Evolutionary conservation across 176 grass and related monocot genomes (phyloP), one percentile per base, ranked within the genome.

Genomic region (Ensete ventricosum): DNA sequence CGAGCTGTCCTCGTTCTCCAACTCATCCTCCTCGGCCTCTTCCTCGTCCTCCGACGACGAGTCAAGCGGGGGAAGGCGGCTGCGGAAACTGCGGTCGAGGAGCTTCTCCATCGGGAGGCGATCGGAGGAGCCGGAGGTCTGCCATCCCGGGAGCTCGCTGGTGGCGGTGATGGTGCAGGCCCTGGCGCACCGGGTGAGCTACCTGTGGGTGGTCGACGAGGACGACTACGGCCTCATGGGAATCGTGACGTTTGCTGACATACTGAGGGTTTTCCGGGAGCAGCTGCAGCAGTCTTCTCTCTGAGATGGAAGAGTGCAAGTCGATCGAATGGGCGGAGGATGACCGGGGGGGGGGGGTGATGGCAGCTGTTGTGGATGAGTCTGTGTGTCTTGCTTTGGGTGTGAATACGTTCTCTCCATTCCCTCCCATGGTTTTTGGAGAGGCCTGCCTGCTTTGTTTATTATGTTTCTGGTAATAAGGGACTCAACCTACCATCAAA

Each of bases 81-180:
- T 75, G 0, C 76, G 76, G 67, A 74, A 67, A 17, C 83, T 75
- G 16, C 74, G 73, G n/a, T 96, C 92, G 0, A 85, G 89, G 77
- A 83, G 92, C 83, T 92, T 85, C 52, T 74, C 72, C n/a, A 82
- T 81, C 0, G 80, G 86, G 49, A 90, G 89, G 64, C 85, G 89
- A 1, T 80, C 85, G 0, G 87, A 88, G 67, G 87, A 96, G 77
- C 82, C 83, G 1, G 89, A 80, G 64, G 87, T 87, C 53, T 92
- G 92, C 85, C 83, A 86, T 67, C 84, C 89, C 1, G 60, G 81
- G 76, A 96, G 87, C 78, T 96, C 92, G 10, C 76, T 90, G 55
- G 85, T 96, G 52, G 92, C 92, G 14, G 87, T 87, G 72, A 92
- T 96, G 77, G 78, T 96, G 54, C 89, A 96, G 83, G 89, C 92